phyloP scores from a whole-genome alignment of 306 rosid genomes.

The Dalbergia cultrata region DNA sequence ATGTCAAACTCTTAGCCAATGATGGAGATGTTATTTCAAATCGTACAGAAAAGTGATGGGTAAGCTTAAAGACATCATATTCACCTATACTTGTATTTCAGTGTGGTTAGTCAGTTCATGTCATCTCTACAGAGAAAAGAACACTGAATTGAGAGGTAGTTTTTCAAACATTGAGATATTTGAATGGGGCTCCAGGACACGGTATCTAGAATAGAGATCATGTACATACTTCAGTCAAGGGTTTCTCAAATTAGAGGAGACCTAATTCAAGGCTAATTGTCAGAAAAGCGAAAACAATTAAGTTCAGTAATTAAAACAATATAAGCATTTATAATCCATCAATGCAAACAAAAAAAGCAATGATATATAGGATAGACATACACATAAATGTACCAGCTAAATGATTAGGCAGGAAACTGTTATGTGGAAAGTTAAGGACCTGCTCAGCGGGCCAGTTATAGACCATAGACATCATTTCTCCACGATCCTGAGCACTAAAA shows the following conservation, averaged over 20 bases:
- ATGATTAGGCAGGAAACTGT: slow-evolving; percentile 13
- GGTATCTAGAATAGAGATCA: neutral
- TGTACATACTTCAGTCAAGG: neutral
- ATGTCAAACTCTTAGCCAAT: neutral
- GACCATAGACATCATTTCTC: slow-evolving; percentile 99
- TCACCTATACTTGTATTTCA: neutral
- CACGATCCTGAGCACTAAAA: slow-evolving; percentile 95
- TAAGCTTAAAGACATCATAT: neutral
- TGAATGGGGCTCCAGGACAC: neutral
- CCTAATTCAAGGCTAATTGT: neutral
- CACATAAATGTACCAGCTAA: neutral
- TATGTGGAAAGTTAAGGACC: slow-evolving; percentile 56
- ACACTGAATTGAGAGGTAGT: neutral
- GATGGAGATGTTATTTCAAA: neutral
- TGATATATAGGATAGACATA: neutral
- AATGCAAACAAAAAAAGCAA: slow-evolving; percentile 1
- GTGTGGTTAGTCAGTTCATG: neutral
- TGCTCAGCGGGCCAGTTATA: slow-evolving; percentile 99
- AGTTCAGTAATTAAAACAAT: neutral
- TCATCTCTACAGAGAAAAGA: neutral
- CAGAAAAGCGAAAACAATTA: neutral
- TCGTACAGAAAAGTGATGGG: neutral
- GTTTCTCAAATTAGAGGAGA: neutral
- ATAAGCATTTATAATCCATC: slow-evolving; percentile 10
- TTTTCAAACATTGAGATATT: neutral